phyloP scores from a whole-genome alignment of 495 filamentous ascomycete genomes.

The Podospora pseudopauciseta region DNA sequence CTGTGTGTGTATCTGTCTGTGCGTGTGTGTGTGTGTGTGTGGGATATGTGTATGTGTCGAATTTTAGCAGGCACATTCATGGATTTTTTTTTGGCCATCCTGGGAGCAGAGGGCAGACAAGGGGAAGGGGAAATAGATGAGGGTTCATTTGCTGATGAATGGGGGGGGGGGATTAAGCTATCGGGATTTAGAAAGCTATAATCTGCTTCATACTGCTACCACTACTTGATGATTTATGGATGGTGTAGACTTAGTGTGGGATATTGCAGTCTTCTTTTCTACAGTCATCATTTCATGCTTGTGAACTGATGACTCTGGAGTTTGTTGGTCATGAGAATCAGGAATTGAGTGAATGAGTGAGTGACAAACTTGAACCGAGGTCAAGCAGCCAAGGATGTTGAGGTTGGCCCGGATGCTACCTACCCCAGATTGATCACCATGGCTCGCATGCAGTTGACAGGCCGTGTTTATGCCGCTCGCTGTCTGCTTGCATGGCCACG shows the following conservation, averaged over 20 bases:
- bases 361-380: not conserved
- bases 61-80: not conserved
- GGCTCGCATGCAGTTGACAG: too few species aligned
- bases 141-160: not conserved
- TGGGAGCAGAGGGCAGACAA: not conserved
- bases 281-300: too few species aligned
- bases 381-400: not conserved
- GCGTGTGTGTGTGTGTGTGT: not conserved
- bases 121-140: not conserved
- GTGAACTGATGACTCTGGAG: too few species aligned
- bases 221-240: too few species aligned
- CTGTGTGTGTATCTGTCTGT: not conserved
- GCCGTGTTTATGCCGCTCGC: too few species aligned
- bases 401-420: not conserved
- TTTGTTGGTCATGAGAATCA: too few species aligned
- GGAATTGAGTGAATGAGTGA: not conserved
- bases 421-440: not conserved
- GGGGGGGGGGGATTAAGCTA: too few species aligned
- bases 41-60: not conserved
- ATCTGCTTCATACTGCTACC: too few species aligned
- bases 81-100: not conserved
- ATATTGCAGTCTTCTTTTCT: too few species aligned
- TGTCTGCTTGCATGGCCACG: too few species aligned
- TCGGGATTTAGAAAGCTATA: too few species aligned
- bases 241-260: too few species aligned